phyloP scores from a whole-genome alignment of 2,329 filamentous ascomycete genomes.

The Colletotrichum neosansevieriae region DNA sequence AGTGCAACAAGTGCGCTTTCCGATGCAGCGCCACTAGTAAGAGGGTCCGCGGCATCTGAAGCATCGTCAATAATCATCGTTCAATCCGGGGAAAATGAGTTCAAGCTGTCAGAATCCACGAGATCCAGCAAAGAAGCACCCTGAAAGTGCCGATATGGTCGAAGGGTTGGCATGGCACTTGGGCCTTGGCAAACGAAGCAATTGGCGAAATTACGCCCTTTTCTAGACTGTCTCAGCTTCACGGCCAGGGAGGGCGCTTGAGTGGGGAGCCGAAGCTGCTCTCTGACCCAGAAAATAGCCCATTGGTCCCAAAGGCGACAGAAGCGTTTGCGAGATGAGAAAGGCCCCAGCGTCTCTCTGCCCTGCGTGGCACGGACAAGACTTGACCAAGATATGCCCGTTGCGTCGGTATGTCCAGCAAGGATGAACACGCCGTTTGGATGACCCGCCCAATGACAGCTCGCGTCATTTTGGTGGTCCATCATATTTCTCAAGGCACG shows the following conservation, averaged over 20 bases:
- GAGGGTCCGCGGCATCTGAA: neutral
- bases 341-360: constrained; percentile 19
- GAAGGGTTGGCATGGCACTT: constrained; percentile 4
- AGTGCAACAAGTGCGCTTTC: constrained; percentile 18
- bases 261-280: constrained; percentile 7
- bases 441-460: constrained; percentile 33
- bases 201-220: constrained; percentile 28
- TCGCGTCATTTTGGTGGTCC: constrained; percentile 8
- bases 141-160: constrained; percentile 24
- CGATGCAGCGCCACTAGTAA: neutral
- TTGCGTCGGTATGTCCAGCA: constrained; percentile 16
- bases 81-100: neutral
- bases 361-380: constrained; percentile 27
- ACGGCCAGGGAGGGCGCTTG: constrained; percentile 7
- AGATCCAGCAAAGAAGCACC: constrained; percentile 19
- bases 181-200: constrained; percentile 32
- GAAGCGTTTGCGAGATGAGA: constrained; percentile 26
- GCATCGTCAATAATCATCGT: neutral
- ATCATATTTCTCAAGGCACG: neutral
- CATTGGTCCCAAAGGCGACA: constrained; percentile 11
- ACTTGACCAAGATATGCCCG: constrained; percentile 28
- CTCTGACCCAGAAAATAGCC: constrained; percentile 3
- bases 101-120: constrained; percentile 5
- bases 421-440: constrained; percentile 33
- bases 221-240: constrained; percentile 32